Evolutionary conservation across 2,329 filamentous ascomycete species (phyloP), one percentile per base, ranked within the genome.

Genomic region (Parastagonospora avenae): DNA sequence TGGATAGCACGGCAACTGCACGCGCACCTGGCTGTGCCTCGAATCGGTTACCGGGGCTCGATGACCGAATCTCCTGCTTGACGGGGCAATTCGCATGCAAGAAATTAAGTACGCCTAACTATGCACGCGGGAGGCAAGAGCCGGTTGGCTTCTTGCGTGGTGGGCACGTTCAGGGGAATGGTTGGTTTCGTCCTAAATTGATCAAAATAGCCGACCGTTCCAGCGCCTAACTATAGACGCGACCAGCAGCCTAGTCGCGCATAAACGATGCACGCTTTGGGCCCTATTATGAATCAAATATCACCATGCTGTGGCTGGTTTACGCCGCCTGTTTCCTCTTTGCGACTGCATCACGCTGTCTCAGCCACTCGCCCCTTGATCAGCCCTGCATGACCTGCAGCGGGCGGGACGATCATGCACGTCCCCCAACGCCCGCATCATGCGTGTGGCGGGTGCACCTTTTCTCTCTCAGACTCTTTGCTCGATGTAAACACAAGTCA

Each of bases 21-120:
- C 51, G 52, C 63, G 63, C 61, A 16, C 57, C 59, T 45, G 48
- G 54, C 63, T 24, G 19, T 24, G 19, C 19, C 19, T 24, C 19
- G 19, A 24, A 24, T 24, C 19, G 19, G 19, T 24, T 24, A 24
- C 19, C 19, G 19, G 19, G 19, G 19, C 19, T 24, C 19, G 19
- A 24, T 24, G 19, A 24, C 19, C 19, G 19, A 24, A 24, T 24
- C 19, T 24, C 19, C 19, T 24, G 3, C 19, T 24, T 24, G 19
- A 24, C 19, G 19, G 19, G 61, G 61, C 61, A 33, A 2, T n/a
- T 50, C 32, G 47, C 45, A 46, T 41, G 48, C 40, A 41, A 48
- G 32, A 41, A 51, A 55, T 54, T 52, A 53, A 55, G 47, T 55
- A 55, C 52, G 8, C 36, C 40, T 32, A 48, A 48, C 45, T 48